A percentile compares a stretch with the other conserved stretches of the same genome.
phyloP scores from a whole-genome alignment of 352 stramenopile species.

The Aphanomyces astaci region DNA sequence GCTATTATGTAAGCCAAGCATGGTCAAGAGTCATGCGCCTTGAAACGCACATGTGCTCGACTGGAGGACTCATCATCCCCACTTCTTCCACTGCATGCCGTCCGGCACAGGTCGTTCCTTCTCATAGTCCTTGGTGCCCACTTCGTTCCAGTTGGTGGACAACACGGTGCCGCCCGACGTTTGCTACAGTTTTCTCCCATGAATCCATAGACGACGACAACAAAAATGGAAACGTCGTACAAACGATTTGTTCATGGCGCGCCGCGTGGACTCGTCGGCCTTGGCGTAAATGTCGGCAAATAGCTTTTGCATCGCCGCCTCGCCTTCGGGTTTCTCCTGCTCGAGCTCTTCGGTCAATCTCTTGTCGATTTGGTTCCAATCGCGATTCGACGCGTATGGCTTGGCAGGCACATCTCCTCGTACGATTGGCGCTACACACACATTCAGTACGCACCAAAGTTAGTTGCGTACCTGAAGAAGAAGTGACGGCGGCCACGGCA shows the following conservation, averaged over 20 bases:
- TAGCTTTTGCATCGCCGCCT: constrained; percentile 87
- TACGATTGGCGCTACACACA: no score
- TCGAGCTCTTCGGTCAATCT: constrained; percentile 72
- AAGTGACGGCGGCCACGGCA: constrained; percentile 28
- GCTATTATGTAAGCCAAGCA: no score
- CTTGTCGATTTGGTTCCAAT: constrained; percentile 86
- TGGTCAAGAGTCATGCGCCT: no score
- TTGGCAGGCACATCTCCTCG: constrained; percentile 38
- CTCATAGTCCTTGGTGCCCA: constrained; percentile 86
- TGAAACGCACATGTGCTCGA: no score
- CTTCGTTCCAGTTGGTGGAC: constrained; percentile 89
- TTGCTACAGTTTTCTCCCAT: no score
- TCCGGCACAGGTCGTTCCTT: constrained; percentile 72
- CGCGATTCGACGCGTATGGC: constrained; percentile 71
- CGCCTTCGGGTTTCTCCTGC: constrained; percentile 83
- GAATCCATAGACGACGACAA: no score
- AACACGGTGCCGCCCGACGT: constrained; percentile 88
- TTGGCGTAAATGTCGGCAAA: constrained; percentile 91
- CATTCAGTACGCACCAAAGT: no score
- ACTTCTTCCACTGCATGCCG: constrained; percentile 90
- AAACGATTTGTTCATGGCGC: constrained; percentile 92
- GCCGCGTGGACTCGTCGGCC: constrained; percentile 82
- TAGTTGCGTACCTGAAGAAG: constrained; percentile 21
- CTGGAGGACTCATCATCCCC: no score
- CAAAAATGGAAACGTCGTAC: constrained; percentile 46